Conservation (phyloP, 2,329 filamentous ascomycete genomes). For the Sporothrix inflata region DNA sequence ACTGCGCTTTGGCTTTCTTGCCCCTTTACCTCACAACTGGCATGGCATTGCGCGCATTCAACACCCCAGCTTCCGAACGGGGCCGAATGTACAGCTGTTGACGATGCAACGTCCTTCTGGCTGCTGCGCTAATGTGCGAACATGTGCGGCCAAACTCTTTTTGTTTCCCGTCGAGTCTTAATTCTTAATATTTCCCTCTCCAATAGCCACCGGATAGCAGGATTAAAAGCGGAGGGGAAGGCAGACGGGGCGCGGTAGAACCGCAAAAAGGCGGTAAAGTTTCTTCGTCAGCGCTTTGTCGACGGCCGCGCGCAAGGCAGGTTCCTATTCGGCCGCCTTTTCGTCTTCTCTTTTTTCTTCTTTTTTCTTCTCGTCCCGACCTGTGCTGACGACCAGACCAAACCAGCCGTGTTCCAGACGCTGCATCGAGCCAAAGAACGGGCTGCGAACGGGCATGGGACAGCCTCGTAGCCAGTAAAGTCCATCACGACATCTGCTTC, state of each 20-base stretch:
- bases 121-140: background rate
- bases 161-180: background rate
- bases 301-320: background rate
- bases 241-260: background rate
- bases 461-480: constrained; percentile 7
- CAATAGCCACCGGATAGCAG: background rate
- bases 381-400: background rate
- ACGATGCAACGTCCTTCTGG: background rate
- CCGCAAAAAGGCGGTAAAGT: constrained; percentile 25
- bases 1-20: background rate
- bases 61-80: constrained; percentile 1
- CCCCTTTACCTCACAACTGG: background rate
- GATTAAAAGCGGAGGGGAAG: background rate
- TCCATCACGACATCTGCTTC: constrained; percentile 15
- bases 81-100: constrained; percentile 13
- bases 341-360: background rate
- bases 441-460: background rate
- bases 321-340: background rate
- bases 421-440: background rate
- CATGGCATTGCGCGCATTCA: background rate
- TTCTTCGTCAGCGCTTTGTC: constrained; percentile 20
- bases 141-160: background rate
- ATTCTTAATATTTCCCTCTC: background rate
- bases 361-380: background rate
- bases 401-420: constrained; percentile 9